These are phyloP conservation scores for Lasiosphaeris hirsuta DNA, from an alignment of 495 filamentous ascomycete genomes.

Conservation along the genomic window DNA sequence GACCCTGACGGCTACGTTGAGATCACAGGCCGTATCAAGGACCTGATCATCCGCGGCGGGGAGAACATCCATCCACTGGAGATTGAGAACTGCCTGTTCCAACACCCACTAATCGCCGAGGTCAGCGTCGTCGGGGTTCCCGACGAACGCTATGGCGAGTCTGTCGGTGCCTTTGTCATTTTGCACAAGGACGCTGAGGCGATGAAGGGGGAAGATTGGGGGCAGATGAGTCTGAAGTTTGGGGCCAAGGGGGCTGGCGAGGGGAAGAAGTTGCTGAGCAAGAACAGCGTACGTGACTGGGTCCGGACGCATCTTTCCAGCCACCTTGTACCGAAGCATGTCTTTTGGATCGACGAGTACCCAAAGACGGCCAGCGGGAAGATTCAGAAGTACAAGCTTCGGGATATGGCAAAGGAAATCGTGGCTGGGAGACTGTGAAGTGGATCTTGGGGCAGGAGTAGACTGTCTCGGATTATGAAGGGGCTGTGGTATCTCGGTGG, in stretches of 20 bases:
- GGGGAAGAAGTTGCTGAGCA: slow-evolving; percentile 33
- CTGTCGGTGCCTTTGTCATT: slow-evolving; percentile 79
- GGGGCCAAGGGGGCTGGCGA: slow-evolving; percentile 5
- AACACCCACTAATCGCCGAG: slow-evolving; percentile 63
- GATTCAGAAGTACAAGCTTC: slow-evolving; percentile 92
- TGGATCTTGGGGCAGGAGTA: not conserved
- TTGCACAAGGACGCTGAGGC: slow-evolving; percentile 38
- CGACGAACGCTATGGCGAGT: slow-evolving; percentile 81
- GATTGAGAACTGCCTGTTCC: slow-evolving; percentile 85
- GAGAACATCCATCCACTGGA: slow-evolving; percentile 97
- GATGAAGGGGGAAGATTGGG: slow-evolving; percentile 25
- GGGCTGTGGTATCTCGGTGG: not conserved
- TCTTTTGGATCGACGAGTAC: slow-evolving; percentile 78
- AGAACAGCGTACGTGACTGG: slow-evolving; percentile 65
- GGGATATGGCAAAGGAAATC: slow-evolving; percentile 46
- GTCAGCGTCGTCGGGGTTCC: slow-evolving; percentile 80
- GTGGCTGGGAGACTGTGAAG: slow-evolving; percentile 7
- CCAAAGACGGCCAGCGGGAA: slow-evolving; percentile 97
- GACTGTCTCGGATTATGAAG: not conserved
- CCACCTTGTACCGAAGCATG: slow-evolving; percentile 83
- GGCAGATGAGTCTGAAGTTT: not conserved
- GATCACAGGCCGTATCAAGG: slow-evolving; percentile 71
- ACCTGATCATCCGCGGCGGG: slow-evolving; percentile 85
- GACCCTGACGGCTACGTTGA: slow-evolving; percentile 66
- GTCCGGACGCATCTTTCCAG: slow-evolving; percentile 66